These are phyloP conservation scores for Hanseniaspora jakobsenii DNA, from an alignment of 805 yeast genomes.

Conservation along the genomic window DNA sequence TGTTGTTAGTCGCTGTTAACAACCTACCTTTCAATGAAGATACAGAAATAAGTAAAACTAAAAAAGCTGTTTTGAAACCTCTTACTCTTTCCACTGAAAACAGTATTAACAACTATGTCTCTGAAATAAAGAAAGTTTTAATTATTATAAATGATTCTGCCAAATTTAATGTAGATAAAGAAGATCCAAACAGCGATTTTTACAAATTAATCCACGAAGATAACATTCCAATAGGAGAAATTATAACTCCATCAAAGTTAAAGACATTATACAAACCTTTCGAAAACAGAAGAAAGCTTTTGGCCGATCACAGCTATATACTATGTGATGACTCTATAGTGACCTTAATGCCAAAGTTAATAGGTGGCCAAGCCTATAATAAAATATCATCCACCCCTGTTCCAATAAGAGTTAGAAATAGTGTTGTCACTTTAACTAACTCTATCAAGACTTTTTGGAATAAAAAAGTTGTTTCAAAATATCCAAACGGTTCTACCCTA, in stretches of 20 bases:
- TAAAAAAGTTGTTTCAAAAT: conserved; percentile 45
- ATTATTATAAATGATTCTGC: conserved; percentile 31
- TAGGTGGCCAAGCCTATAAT: conserved; percentile 80
- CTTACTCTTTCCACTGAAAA: conserved; percentile 34
- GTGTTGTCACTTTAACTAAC: conserved; percentile 41
- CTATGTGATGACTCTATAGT: conserved; percentile 74
- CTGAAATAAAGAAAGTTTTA: conserved; percentile 30
- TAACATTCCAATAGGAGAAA: conserved; percentile 30
- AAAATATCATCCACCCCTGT: conserved; percentile 53
- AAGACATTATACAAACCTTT: conserved; percentile 79
- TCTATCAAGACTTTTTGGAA: conserved; percentile 46
- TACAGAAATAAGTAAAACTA: conserved; percentile 27
- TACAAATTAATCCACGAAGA: conserved; percentile 23
- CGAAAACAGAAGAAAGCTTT: conserved; percentile 72
- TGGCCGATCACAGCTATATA: conserved; percentile 58
- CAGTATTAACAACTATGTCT: conserved; percentile 24
- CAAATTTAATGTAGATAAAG: conserved; percentile 43
- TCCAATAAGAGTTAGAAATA: conserved; percentile 44
- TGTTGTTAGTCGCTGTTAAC: conserved; percentile 53
- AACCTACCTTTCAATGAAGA: conserved; percentile 44
- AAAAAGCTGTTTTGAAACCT: conserved; percentile 42
- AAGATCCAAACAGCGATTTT: conserved; percentile 48
- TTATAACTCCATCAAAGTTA: conserved; percentile 61
- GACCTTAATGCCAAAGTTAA: conserved; percentile 64
- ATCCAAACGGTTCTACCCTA: conserved; percentile 65